Evolutionary conservation across 176 grass and related monocot species (phyloP).

Genomic region (Coix lacrymajobi): DNA sequence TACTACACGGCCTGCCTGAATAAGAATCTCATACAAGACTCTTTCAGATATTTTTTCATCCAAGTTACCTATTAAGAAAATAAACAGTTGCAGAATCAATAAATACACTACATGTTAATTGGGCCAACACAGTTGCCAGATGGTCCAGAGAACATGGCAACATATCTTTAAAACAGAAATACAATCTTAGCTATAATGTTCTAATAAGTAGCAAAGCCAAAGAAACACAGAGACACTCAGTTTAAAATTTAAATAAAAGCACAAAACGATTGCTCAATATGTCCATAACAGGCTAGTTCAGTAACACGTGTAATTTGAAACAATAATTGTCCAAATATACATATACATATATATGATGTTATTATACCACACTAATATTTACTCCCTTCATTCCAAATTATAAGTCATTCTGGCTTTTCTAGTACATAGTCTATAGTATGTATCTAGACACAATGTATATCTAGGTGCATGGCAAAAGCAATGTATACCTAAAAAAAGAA

Average conservation of each 20-base stretch:
- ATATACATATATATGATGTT: not conserved
- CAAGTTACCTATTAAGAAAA: conserved; percentile 72
- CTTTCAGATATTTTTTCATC: conserved; percentile 85
- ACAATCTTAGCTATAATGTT: not conserved
- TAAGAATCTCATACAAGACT: conserved; percentile 86
- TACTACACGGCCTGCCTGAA: conserved; percentile 74
- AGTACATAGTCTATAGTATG: too few species aligned
- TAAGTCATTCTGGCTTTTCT: not conserved
- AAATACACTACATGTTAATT: not conserved
- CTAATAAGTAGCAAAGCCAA: not conserved
- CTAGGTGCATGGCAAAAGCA: too few species aligned
- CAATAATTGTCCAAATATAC: not conserved
- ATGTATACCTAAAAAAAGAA: not conserved
- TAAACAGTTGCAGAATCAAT: conserved; percentile 6
- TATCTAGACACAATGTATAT: too few species aligned
- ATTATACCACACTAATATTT: not conserved
- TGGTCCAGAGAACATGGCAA: not conserved
- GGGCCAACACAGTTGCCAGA: not conserved
- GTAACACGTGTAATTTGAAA: not conserved
- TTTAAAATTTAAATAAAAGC: not conserved
- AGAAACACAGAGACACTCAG: not conserved
- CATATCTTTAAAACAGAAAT: not conserved
- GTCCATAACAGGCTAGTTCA: not conserved
- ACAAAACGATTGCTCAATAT: not conserved
- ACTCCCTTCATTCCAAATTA: not conserved